A percentile compares a stretch with the other conserved stretches of the same genome.
Conservation (phyloP, 2,329 filamentous ascomycete species). For the Anthostomella pinea region DNA sequence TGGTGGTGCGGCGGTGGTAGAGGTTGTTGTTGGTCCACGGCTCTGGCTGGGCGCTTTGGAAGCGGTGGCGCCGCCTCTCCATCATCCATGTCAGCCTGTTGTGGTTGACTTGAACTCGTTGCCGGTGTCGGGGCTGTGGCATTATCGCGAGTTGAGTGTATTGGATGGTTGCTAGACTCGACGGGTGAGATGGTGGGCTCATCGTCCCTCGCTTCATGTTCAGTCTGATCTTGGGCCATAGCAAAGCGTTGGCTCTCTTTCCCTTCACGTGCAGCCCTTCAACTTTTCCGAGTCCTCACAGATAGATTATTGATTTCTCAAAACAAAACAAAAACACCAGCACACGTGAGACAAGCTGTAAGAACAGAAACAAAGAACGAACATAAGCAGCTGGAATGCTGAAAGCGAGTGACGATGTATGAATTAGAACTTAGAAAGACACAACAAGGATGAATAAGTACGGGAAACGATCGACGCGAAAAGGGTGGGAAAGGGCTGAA, state of each 20-base stretch:
- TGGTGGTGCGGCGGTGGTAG: conserved; percentile 15
- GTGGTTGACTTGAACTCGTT: conserved; percentile 3
- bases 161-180: conserved; percentile 2
- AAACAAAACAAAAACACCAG: not conserved
- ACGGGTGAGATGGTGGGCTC: conserved; percentile 17
- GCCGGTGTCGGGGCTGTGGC: conserved; percentile 3
- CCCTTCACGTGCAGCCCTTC: too few relatives aligned
- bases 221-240: conserved; percentile 14
- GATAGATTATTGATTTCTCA: conserved; percentile 1
- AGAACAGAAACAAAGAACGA: not conserved
- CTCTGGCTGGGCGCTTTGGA: conserved; percentile 10
- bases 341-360: not conserved
- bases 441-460: conserved; percentile 6
- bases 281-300: too few relatives aligned
- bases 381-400: not conserved
- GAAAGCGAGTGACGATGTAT: conserved; percentile 2
- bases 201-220: conserved; percentile 8
- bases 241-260: conserved; percentile 1
- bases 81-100: conserved; percentile 3
- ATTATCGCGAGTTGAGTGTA: conserved; percentile 6
- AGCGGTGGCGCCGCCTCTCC: conserved; percentile 10
- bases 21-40: conserved; percentile 13
- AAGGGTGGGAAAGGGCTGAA: conserved; percentile 3
- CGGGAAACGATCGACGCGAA: conserved; percentile 10
- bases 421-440: conserved; percentile 1